phyloP scores from a whole-genome alignment of 2,329 filamentous ascomycete species.

The Colletotrichum sp. region DNA sequence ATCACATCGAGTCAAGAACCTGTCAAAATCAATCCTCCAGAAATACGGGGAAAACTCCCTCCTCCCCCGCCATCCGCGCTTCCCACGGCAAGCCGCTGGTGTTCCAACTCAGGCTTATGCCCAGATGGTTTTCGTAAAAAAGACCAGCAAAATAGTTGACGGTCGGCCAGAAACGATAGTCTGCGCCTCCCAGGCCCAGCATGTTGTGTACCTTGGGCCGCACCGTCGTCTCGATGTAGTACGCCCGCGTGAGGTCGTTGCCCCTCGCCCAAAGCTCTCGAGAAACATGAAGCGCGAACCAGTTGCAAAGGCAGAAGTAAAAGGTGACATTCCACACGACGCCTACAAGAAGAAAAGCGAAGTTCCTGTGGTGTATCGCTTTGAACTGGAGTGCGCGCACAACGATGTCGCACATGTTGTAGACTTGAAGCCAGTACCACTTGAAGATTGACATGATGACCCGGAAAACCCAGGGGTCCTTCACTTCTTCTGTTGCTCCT shows the following conservation, averaged over 20 bases:
- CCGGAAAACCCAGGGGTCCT: not conserved
- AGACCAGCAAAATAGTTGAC: not conserved
- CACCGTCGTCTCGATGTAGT: not conserved
- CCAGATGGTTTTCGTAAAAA: not conserved
- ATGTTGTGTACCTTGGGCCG: not conserved
- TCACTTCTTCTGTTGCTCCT: not conserved
- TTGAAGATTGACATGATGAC: not conserved
- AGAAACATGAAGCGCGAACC: not conserved
- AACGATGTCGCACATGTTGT: not conserved
- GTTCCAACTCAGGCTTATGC: not conserved
- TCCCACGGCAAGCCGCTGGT: not conserved
- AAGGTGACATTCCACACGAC: not conserved
- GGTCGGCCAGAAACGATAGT: not conserved
- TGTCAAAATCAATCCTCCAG: not conserved
- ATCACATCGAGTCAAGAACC: not conserved
- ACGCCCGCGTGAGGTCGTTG: constrained; percentile 4
- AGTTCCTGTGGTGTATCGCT: not conserved
- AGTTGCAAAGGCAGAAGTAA: not conserved
- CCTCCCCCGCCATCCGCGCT: not conserved
- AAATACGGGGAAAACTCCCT: not conserved
- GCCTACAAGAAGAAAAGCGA: not conserved
- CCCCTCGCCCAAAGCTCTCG: not conserved
- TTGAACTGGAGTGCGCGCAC: not conserved
- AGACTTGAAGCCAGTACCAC: not conserved
- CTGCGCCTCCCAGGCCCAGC: not conserved